Evolutionary conservation across 768 basidiomycete species (phyloP), one percentile per base, ranked within the genome.

Genomic region (Termitomyces bulborhizus): DNA sequence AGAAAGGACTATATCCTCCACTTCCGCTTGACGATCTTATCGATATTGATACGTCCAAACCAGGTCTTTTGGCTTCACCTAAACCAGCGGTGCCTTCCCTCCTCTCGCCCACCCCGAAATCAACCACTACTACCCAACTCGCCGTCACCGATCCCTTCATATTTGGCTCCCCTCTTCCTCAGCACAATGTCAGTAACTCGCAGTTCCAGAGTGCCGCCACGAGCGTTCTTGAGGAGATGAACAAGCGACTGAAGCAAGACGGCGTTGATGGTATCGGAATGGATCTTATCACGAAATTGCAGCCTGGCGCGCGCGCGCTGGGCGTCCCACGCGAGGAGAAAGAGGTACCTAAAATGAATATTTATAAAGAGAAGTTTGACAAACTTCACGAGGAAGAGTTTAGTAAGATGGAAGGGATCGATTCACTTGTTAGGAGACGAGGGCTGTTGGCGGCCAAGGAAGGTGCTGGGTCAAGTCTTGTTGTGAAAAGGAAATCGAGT

Each of bases 191-290:
- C 43, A 82, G 85, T 32, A 84, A 88, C 59, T 69, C 71, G n/a
- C 79, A 85, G 49, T 92, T 93, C 70, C 77, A 75, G 50, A 67
- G 73, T 1, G 84, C 85, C 0, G 85, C 88, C 0, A 76, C 81
- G n/a, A 78, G 79, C 21, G 83, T 93, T 29, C 72, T 93, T 31
- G 86, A 85, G 48, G 91, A 93, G 68, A 90, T 93, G 86, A 91
- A 92, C 65, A 74, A 76, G 49, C 82, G 88, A 2, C 76, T 92
- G 9, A 76, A 74, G 3, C 76, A 74, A 7, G 79, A 80, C 6
- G 85, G 85, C 1, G 76, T 82, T 6, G 72, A 79, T 32, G 71
- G 71, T 24, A 71, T 86, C 32, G 73, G 70, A 18, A 61, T 71
- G 21, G 69, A 75, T 40, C 68, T 85, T 29, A 73, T 86, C 47